Evolutionary conservation across 768 basidiomycete species (phyloP).

Genomic region (Gelatoporia subvermispora): DNA sequence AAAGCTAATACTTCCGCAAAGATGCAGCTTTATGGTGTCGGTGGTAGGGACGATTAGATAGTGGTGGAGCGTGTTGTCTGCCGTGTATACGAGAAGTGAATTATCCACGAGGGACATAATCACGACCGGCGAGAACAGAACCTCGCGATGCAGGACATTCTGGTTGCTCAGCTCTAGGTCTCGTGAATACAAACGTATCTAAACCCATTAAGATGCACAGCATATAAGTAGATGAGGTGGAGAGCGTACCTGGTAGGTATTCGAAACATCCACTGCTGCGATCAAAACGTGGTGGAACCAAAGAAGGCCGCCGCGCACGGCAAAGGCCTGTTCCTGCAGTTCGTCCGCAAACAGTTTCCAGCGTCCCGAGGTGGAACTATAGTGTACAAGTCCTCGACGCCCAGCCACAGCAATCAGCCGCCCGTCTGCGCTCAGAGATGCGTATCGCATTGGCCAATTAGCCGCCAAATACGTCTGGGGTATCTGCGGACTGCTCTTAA

Average conservation of each 20-base stretch:
- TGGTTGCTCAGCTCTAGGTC: slow-evolving; percentile 82
- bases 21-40: slow-evolving; percentile 77
- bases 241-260: slow-evolving; percentile 69
- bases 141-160: slow-evolving; percentile 79
- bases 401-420: slow-evolving; percentile 91
- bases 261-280: slow-evolving; percentile 80
- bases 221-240: too few relatives aligned
- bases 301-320: slow-evolving; percentile 83
- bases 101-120: slow-evolving; percentile 92
- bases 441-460: slow-evolving; percentile 94
- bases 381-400: slow-evolving; percentile 85
- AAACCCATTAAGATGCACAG: slow-evolving; percentile 7
- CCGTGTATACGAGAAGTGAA: slow-evolving; percentile 89
- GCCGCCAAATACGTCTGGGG: slow-evolving; percentile 83
- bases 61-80: slow-evolving; percentile 90
- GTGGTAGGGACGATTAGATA: slow-evolving; percentile 84
- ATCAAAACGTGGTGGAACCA: slow-evolving; percentile 98
- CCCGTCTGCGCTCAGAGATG: slow-evolving; percentile 86
- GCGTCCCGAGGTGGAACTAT: slow-evolving; percentile 87
- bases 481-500: slow-evolving; percentile 44
- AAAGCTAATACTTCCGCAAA: slow-evolving; percentile 95
- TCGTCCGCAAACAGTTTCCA: slow-evolving; percentile 89
- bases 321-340: slow-evolving; percentile 81
- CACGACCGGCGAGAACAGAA: slow-evolving; percentile 70
- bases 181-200: slow-evolving; percentile 93